phyloP scores from a whole-genome alignment of 2,329 filamentous ascomycete genomes.

The Cryoendolithus antarcticus region DNA sequence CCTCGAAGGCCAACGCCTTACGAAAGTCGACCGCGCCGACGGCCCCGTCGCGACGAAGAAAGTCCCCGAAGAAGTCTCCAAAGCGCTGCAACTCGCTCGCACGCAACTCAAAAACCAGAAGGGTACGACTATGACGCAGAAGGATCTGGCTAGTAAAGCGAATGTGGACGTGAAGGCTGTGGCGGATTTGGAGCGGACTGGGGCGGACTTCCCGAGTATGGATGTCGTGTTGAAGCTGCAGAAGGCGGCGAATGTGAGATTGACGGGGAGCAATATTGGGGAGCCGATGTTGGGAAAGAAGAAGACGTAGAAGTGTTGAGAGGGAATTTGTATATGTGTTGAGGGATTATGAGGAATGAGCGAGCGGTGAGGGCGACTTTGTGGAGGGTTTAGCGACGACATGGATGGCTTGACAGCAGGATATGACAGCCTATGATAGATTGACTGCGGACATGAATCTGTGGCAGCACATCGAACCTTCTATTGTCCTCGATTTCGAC shows the following conservation, averaged over 20 bases:
- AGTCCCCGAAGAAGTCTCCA: constrained; percentile 65
- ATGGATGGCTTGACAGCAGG: not conserved
- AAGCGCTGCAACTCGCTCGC: constrained; percentile 69
- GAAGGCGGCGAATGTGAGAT: constrained; percentile 38
- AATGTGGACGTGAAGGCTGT: constrained; percentile 73
- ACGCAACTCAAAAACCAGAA: constrained; percentile 71
- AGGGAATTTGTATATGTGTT: constrained; percentile 1
- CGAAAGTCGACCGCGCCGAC: constrained; percentile 93
- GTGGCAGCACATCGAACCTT: no score
- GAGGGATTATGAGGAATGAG: constrained; percentile 4
- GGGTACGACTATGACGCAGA: constrained; percentile 68
- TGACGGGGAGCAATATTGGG: constrained; percentile 48
- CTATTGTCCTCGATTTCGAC: no score
- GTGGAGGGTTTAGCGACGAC: not conserved
- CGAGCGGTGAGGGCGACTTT: not conserved
- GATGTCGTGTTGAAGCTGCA: constrained; percentile 77
- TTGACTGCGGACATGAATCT: no score
- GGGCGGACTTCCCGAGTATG: constrained; percentile 68
- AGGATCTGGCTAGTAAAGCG: constrained; percentile 72
- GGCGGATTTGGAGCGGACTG: constrained; percentile 71
- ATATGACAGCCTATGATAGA: constrained; percentile 2
- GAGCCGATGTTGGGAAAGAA: constrained; percentile 65
- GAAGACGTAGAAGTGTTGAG: no score
- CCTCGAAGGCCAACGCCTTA: constrained; percentile 80
- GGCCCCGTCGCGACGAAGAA: constrained; percentile 97